Conservation (phyloP, 208 protist species). For the Trypanosoma cruzi region DNA sequence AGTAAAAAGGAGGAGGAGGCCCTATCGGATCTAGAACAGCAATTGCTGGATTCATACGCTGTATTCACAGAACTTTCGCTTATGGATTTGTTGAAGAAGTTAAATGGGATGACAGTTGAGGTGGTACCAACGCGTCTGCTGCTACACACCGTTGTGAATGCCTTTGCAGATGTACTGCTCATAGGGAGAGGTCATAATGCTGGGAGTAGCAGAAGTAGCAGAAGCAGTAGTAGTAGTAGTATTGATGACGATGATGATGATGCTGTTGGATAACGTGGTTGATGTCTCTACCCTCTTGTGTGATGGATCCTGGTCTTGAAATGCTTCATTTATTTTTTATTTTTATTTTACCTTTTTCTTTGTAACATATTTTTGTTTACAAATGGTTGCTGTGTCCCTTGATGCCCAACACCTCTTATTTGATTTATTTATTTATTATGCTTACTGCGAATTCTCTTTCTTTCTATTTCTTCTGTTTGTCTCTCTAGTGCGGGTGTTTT, state of each 20-base stretch:
- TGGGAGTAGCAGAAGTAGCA: conserved; percentile 9
- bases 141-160: conserved; percentile 81
- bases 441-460: not conserved
- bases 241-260: not conserved
- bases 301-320: too few species aligned
- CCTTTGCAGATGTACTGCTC: conserved; percentile 78
- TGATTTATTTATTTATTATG: not conserved
- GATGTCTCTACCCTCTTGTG: too few species aligned
- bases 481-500: not conserved
- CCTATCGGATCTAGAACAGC: conserved; percentile 30
- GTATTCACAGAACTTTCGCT: conserved; percentile 59
- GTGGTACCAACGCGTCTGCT: conserved; percentile 66
- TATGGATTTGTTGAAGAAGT: conserved; percentile 43
- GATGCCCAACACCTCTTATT: too few species aligned
- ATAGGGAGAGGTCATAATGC: conserved; percentile 37
- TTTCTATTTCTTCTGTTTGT: not conserved
- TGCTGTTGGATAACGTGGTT: not conserved
- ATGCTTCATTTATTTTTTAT: too few species aligned
- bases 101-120: conserved; percentile 52
- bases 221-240: not conserved
- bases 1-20: not conserved
- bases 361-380: too few species aligned
- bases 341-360: too few species aligned
- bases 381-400: too few species aligned
- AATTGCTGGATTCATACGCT: conserved; percentile 61